Evolutionary conservation across 805 yeast genomes (phyloP).

Genomic region (Zygosaccharomyces bailii): DNA sequence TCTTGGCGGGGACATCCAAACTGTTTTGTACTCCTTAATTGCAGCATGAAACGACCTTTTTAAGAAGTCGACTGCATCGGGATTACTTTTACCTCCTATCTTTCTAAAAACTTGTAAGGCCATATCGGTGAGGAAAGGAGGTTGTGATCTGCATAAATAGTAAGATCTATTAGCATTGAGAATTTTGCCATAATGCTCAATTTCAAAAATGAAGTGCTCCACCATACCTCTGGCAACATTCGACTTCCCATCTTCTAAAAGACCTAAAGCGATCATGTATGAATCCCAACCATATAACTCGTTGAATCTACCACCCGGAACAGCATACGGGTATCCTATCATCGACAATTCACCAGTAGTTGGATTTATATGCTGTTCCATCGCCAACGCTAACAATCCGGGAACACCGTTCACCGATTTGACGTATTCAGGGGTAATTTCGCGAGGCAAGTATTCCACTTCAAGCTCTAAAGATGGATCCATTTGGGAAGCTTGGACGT

Average conservation of each 20-base stretch:
- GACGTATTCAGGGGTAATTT: conserved; percentile 73
- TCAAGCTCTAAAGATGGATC: conserved; percentile 60
- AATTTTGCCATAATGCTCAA: conserved; percentile 85
- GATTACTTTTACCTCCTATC: conserved; percentile 46
- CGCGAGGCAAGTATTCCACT: conserved; percentile 72
- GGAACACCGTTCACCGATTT: conserved; percentile 76
- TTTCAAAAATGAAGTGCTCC: conserved; percentile 87
- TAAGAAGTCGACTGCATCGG: conserved; percentile 58
- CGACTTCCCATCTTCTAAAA: conserved; percentile 59
- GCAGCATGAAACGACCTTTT: conserved; percentile 69
- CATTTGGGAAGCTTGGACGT: conserved; percentile 46
- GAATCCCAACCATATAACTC: conserved; percentile 99
- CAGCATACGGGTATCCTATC: conserved; percentile 79
- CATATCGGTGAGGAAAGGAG: conserved; percentile 96
- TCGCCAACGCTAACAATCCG: conserved; percentile 80
- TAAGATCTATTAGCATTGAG: conserved; percentile 92
- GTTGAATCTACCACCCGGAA: conserved; percentile 96
- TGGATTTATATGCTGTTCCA: conserved; percentile 52
- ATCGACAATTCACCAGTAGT: conserved; percentile 47
- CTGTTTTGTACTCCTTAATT: conserved; percentile 74
- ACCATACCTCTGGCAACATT: conserved; percentile 87
- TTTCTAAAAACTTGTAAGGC: conserved; percentile 63
- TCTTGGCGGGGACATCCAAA: conserved; percentile 79
- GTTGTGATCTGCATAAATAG: conserved; percentile 89
- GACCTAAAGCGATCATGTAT: conserved; percentile 84